phyloP scores from a whole-genome alignment of 2,329 filamentous ascomycete species.

The Verticillium tricorpus region DNA sequence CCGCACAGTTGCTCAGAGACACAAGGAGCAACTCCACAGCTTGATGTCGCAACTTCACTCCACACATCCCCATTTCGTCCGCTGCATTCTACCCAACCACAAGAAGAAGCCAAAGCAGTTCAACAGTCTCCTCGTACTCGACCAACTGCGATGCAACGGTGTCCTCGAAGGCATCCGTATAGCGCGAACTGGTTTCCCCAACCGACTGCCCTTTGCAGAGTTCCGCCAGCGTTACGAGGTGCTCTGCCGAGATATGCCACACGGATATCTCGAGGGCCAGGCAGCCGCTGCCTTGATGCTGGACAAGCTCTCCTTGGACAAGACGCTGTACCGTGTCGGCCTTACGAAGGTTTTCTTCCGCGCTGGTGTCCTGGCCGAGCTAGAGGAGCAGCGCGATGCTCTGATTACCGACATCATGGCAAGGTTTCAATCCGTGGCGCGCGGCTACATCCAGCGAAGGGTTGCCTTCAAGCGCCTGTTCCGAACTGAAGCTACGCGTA shows the following conservation, averaged over 20 bases:
- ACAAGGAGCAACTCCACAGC: constrained; percentile 97
- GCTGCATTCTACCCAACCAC: constrained; percentile 96
- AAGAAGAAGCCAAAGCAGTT: constrained; percentile 95
- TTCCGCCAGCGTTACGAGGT: constrained; percentile 97
- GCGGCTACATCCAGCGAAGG: constrained; percentile 84
- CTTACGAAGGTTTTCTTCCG: constrained; percentile 98
- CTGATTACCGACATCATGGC: constrained; percentile 93
- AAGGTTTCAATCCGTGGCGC: constrained; percentile 84
- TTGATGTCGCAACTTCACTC: constrained; percentile 92
- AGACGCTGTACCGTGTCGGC: constrained; percentile 83
- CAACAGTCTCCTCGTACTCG: constrained; percentile 84
- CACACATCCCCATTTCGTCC: constrained; percentile 96
- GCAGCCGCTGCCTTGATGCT: constrained; percentile 80
- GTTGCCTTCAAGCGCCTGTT: constrained; percentile 92
- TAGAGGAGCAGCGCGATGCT: constrained; percentile 92
- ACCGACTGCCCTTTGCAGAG: constrained; percentile 84
- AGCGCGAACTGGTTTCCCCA: constrained; percentile 93
- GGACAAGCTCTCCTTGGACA: constrained; percentile 81
- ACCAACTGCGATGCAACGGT: constrained; percentile 97
- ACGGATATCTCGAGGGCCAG: constrained; percentile 87
- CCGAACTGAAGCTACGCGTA: constrained; percentile 86
- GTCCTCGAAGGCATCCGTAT: constrained; percentile 98
- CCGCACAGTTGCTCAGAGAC: constrained; percentile 90
- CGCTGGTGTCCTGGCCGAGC: constrained; percentile 88
- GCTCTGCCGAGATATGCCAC: constrained; percentile 82